Conservation (phyloP, 306 rosid species). For the Dalbergia cultrata region DNA sequence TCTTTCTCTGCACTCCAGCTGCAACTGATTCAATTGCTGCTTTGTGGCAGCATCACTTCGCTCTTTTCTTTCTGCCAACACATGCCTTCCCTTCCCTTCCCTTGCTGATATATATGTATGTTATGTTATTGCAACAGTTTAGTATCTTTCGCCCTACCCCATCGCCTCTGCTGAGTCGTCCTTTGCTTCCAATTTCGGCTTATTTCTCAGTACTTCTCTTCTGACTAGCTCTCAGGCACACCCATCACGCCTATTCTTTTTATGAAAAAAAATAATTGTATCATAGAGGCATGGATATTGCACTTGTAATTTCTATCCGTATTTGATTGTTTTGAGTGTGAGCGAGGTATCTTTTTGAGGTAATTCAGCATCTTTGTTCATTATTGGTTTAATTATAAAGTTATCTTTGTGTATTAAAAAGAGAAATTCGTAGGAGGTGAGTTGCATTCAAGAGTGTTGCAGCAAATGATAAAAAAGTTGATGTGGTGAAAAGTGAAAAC, state of each 20-base stretch:
- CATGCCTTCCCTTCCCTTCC: no score
- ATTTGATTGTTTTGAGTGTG: constrained; percentile 25
- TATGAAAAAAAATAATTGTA: no score
- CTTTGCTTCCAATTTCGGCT: constrained; percentile 40
- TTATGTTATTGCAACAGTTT: no score
- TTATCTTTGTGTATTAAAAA: constrained; percentile 14
- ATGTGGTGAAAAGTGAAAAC: neutral
- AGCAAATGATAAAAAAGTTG: constrained; percentile 1
- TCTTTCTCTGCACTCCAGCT: no score
- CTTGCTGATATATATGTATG: no score
- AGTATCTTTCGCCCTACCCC: neutral
- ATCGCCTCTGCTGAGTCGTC: constrained; percentile 24
- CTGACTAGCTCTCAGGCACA: neutral
- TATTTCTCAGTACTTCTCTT: neutral
- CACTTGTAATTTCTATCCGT: constrained; percentile 4
- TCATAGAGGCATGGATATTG: constrained; percentile 20
- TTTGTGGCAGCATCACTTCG: neutral
- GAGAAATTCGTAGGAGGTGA: constrained; percentile 8
- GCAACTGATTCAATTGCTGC: no score
- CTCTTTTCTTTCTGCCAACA: neutral
- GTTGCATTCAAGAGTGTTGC: neutral
- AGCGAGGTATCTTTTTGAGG: constrained; percentile 29
- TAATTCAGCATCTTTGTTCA: constrained; percentile 28
- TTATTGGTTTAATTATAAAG: constrained; percentile 28
- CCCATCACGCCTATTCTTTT: constrained; percentile 1